A percentile compares a stretch with the other conserved stretches of the same genome.
Conservation (phyloP, 495 filamentous ascomycete genomes). For the Tuber magnatum region DNA sequence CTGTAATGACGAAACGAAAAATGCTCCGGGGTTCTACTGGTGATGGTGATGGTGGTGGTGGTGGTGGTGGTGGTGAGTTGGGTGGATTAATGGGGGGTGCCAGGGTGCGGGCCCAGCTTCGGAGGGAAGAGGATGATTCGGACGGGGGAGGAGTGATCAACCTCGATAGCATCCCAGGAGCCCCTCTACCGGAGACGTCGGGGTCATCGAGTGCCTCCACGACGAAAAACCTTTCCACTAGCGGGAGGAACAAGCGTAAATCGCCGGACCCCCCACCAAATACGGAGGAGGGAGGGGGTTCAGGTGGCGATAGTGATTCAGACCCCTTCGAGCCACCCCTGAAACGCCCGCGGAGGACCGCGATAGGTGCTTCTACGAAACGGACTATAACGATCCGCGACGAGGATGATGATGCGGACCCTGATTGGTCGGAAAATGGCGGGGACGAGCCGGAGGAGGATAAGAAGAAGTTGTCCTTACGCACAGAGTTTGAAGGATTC, state of each 20-base stretch:
- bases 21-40: slow-evolving; percentile 50
- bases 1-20: slow-evolving; percentile 78
- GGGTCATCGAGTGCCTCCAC: neutral
- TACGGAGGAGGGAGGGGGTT: slow-evolving; percentile 31
- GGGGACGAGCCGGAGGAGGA: slow-evolving; percentile 58
- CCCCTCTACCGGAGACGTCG: neutral
- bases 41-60: neutral
- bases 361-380: slow-evolving; percentile 1
- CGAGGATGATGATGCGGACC: slow-evolving; percentile 27
- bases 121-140: slow-evolving; percentile 43
- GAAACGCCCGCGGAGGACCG: slow-evolving; percentile 48
- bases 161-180: slow-evolving; percentile 36
- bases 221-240: slow-evolving; percentile 8
- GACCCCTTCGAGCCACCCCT: slow-evolving; percentile 39
- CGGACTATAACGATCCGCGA: slow-evolving; percentile 25
- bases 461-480: slow-evolving; percentile 79
- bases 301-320: slow-evolving; percentile 17
- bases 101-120: slow-evolving; percentile 48
- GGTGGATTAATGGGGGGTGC: slow-evolving; percentile 49
- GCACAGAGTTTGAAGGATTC: slow-evolving; percentile 88
- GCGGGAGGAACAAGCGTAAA: slow-evolving; percentile 16
- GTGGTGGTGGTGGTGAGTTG: slow-evolving; percentile 16
- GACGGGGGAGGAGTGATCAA: slow-evolving; percentile 43
- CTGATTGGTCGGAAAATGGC: slow-evolving; percentile 12
- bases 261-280: slow-evolving; percentile 12